Percentiles rank a stretch among this genome's conserved stretches.
phyloP scores from a whole-genome alignment of 2,329 filamentous ascomycete genomes.

The Aspergillus proliferans region DNA sequence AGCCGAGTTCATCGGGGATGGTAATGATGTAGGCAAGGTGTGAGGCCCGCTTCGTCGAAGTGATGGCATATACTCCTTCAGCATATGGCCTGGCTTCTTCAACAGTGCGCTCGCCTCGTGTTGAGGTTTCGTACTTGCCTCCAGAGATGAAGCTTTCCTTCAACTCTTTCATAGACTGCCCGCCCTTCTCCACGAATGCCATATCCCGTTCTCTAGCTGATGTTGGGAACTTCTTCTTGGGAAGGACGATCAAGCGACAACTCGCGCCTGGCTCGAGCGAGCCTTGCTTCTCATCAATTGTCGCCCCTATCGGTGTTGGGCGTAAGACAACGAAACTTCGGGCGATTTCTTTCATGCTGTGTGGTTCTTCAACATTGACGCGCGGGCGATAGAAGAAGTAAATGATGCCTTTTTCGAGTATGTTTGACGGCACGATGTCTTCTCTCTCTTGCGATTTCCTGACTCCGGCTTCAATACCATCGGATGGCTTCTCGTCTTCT shows the following conservation, averaged over 20 bases:
- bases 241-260: slow-evolving; percentile 68
- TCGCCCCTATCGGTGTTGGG: slow-evolving; percentile 64
- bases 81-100: slow-evolving; percentile 69
- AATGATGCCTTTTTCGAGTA: slow-evolving; percentile 81
- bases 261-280: slow-evolving; percentile 51
- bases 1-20: slow-evolving; percentile 60
- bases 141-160: slow-evolving; percentile 64
- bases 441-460: slow-evolving; percentile 47
- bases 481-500: slow-evolving; percentile 7
- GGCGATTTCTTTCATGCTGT: slow-evolving; percentile 64
- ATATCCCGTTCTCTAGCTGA: slow-evolving; percentile 66
- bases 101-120: slow-evolving; percentile 59
- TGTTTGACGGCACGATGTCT: slow-evolving; percentile 50
- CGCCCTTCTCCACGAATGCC: slow-evolving; percentile 73
- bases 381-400: slow-evolving; percentile 85
- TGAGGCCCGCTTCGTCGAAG: slow-evolving; percentile 61
- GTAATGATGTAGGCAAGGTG: slow-evolving; percentile 78
- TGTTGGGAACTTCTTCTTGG: slow-evolving; percentile 75
- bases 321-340: slow-evolving; percentile 74
- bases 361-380: slow-evolving; percentile 65
- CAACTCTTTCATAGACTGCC: slow-evolving; percentile 60
- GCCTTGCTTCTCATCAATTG: slow-evolving; percentile 51
- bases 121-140: slow-evolving; percentile 69
- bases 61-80: slow-evolving; percentile 80
- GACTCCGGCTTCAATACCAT: slow-evolving; percentile 36